Evolutionary conservation across 768 basidiomycete genomes (phyloP).

Genomic region (Podaxis sp.): DNA sequence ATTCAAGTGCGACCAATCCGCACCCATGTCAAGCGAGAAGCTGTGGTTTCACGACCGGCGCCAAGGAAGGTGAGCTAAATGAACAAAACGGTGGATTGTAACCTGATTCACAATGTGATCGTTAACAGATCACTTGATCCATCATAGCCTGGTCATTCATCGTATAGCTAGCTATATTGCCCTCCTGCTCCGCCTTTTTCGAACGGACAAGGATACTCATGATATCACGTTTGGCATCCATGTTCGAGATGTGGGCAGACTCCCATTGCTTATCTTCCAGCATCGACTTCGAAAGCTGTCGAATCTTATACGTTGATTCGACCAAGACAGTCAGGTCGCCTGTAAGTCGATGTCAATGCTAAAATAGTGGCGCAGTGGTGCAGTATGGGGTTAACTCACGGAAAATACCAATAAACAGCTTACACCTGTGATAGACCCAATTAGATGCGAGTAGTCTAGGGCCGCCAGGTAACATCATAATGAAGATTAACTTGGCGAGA

Average conservation of each 20-base stretch:
- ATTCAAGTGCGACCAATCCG: not conserved
- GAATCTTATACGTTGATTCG: too few relatives aligned
- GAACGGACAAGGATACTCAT: too few relatives aligned
- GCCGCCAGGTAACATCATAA: conserved; percentile 26
- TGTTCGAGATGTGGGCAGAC: too few relatives aligned
- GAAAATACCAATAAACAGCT: conserved; percentile 13
- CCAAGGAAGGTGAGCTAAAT: conserved; percentile 44
- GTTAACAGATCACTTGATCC: conserved; percentile 30
- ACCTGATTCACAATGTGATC: not conserved
- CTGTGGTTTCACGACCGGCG: conserved; percentile 43
- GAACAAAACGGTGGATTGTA: not conserved
- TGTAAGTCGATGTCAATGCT: too few relatives aligned
- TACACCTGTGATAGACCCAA: conserved; percentile 24
- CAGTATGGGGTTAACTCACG: too few relatives aligned
- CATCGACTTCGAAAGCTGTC: too few relatives aligned
- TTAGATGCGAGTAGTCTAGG: conserved; percentile 19
- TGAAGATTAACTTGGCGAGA: conserved; percentile 23
- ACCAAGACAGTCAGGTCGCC: too few relatives aligned
- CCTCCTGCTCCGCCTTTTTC: conserved; percentile 8
- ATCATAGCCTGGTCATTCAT: conserved; percentile 36
- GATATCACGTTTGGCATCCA: too few relatives aligned
- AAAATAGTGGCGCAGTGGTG: too few relatives aligned
- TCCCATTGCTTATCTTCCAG: too few relatives aligned
- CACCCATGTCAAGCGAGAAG: conserved; percentile 47
- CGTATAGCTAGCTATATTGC: conserved; percentile 20